Conservation (phyloP, 805 yeast genomes). For the Ogataea parapolymorpha region DNA sequence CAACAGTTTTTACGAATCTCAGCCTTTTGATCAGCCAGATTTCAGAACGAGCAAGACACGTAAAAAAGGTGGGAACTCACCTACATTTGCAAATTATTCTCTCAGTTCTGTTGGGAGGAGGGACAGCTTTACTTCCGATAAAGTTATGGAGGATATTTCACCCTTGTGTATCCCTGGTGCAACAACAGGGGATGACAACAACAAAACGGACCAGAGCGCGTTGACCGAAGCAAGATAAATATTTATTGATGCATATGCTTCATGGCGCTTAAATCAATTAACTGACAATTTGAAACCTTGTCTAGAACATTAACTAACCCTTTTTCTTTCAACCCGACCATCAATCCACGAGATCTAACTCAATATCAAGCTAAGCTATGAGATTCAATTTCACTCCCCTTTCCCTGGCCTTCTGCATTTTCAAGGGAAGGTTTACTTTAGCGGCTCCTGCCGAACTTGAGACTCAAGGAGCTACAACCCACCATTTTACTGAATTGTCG, state of each 20-base stretch:
- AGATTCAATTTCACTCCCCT: background rate
- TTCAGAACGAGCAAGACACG: constrained; percentile 18
- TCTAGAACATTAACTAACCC: background rate
- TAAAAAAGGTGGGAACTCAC: constrained; percentile 14
- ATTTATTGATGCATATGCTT: background rate
- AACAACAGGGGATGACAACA: constrained; percentile 1
- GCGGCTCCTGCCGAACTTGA: constrained; percentile 4
- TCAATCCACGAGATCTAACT: too few relatives aligned
- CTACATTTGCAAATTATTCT: constrained; percentile 21
- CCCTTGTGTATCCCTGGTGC: constrained; percentile 15
- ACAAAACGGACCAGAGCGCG: constrained; percentile 1
- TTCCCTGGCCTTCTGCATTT: background rate
- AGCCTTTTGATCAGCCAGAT: constrained; percentile 11
- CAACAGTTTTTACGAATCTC: constrained; percentile 5
- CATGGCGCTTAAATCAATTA: constrained; percentile 3
- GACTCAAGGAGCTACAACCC: background rate
- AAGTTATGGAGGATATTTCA: constrained; percentile 17
- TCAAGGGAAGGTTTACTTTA: background rate
- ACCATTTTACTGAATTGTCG: constrained; percentile 14
- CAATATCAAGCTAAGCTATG: background rate
- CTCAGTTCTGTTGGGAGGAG: constrained; percentile 12
- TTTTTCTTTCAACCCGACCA: background rate
- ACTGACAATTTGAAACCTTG: background rate
- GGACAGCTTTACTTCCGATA: constrained; percentile 12
- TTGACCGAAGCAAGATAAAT: constrained; percentile 3